A percentile compares a stretch with the other conserved stretches of the same genome.
Conservation (phyloP, 768 basidiomycete species). For the Auricularia heimuer region DNA sequence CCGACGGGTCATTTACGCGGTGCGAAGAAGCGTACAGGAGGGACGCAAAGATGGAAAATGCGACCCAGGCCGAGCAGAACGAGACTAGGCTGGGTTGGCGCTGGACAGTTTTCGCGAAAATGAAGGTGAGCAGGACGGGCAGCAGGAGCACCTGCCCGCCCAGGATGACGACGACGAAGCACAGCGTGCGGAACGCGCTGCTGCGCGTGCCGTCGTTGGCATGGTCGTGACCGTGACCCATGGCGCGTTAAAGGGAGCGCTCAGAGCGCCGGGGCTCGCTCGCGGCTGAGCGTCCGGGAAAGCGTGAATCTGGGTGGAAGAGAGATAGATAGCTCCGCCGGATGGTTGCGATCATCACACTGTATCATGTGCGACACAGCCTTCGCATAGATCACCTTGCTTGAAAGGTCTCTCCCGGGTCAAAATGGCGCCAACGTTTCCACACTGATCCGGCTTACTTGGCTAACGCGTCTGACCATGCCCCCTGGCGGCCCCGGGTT, state of each 20-base stretch:
- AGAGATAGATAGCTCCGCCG: too few relatives aligned
- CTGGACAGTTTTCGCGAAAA: background rate
- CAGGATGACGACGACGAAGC: background rate
- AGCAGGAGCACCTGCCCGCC: background rate
- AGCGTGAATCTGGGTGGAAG: too few relatives aligned
- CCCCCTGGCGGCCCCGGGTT: too few relatives aligned
- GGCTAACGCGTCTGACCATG: too few relatives aligned
- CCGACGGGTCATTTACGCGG: background rate
- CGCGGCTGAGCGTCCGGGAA: too few relatives aligned
- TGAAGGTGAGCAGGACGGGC: background rate
- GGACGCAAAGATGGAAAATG: background rate
- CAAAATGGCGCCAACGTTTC: too few relatives aligned
- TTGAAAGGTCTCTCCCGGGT: too few relatives aligned
- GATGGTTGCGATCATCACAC: too few relatives aligned
- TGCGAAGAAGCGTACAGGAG: background rate
- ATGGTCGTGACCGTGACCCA: background rate
- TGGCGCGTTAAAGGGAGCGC: background rate
- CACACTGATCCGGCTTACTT: too few relatives aligned
- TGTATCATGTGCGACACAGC: too few relatives aligned
- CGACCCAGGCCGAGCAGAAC: background rate
- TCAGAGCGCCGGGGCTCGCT: too few relatives aligned
- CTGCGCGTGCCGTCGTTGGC: constrained; percentile 1
- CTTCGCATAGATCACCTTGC: too few relatives aligned
- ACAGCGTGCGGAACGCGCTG: background rate
- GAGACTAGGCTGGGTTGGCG: background rate